Conservation (phyloP, 306 rosid genomes). For the Herpetospermum pedunculosum region DNA sequence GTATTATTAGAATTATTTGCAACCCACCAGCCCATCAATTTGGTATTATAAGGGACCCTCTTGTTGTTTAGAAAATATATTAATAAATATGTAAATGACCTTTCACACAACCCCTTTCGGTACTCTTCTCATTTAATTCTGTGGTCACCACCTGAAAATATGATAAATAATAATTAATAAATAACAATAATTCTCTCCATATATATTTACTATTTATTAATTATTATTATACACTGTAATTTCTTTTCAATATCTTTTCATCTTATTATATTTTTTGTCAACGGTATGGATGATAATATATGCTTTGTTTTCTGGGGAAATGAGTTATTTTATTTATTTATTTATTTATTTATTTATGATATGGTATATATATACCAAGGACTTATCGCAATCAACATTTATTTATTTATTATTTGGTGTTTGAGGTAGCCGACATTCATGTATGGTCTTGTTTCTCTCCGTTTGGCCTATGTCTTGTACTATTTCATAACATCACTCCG, state of each 20-base stretch:
- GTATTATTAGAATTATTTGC: constrained; percentile 6
- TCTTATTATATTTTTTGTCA: not conserved
- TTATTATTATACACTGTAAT: not conserved
- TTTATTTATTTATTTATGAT: not conserved
- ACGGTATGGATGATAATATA: not conserved
- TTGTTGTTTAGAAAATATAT: not conserved
- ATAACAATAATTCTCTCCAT: not conserved
- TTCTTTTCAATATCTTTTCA: not conserved
- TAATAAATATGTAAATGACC: not conserved
- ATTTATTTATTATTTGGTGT: constrained; percentile 3
- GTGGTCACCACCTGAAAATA: not conserved
- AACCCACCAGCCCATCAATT: constrained; percentile 32
- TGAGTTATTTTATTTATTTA: not conserved
- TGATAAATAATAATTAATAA: not conserved
- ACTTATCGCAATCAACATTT: not conserved
- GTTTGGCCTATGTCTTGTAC: constrained; percentile 3
- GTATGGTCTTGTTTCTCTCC: constrained; percentile 17
- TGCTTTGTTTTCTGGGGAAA: not conserved
- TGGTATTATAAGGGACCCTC: constrained; percentile 10
- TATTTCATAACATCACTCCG: not conserved
- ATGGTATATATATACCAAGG: not conserved
- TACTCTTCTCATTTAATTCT: not conserved
- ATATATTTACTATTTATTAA: not conserved
- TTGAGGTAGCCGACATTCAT: constrained; percentile 29
- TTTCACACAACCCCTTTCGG: not conserved